A percentile compares a stretch with the other conserved stretches of the same genome.
Evolutionary conservation across 2,329 filamentous ascomycete species (phyloP).

Genomic region (Corynespora cassiicola): DNA sequence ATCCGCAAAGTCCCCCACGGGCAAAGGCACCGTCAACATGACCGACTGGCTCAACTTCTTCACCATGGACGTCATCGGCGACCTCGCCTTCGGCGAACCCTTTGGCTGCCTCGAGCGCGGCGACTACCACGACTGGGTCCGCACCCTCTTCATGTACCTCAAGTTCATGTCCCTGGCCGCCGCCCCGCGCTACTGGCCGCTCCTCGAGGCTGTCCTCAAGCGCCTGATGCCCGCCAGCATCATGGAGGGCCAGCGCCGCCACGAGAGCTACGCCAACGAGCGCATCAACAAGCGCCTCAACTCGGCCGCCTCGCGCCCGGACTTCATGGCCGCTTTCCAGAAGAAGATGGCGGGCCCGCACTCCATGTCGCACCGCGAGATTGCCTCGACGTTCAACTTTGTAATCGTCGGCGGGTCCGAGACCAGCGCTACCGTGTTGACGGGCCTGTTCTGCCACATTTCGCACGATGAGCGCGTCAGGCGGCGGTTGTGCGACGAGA

Average conservation of each 20-base stretch:
- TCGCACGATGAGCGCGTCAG: slow-evolving; percentile 1
- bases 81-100: slow-evolving; percentile 29
- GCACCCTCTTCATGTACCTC: slow-evolving; percentile 13
- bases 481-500: slow-evolving; percentile 7
- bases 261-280: background rate
- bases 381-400: slow-evolving; percentile 11
- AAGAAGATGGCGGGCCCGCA: too few species aligned
- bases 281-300: slow-evolving; percentile 1
- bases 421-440: slow-evolving; percentile 10
- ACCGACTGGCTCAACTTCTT: slow-evolving; percentile 11
- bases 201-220: slow-evolving; percentile 2
- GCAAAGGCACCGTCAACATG: too few species aligned
- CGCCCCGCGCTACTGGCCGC: slow-evolving; percentile 5
- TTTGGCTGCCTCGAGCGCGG: slow-evolving; percentile 29
- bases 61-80: slow-evolving; percentile 24
- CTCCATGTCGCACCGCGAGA: slow-evolving; percentile 12
- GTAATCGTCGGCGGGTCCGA: slow-evolving; percentile 12
- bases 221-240: slow-evolving; percentile 2
- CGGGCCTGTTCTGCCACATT: slow-evolving; percentile 6
- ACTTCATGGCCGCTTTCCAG: slow-evolving; percentile 7
- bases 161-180: slow-evolving; percentile 13
- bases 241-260: background rate
- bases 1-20: too few species aligned
- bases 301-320: background rate
- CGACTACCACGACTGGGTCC: slow-evolving; percentile 18